A percentile compares a stretch with the other conserved stretches of the same genome.
Evolutionary conservation across 2,329 filamentous ascomycete genomes (phyloP).

Genomic region (Xylariaceae sp.): DNA sequence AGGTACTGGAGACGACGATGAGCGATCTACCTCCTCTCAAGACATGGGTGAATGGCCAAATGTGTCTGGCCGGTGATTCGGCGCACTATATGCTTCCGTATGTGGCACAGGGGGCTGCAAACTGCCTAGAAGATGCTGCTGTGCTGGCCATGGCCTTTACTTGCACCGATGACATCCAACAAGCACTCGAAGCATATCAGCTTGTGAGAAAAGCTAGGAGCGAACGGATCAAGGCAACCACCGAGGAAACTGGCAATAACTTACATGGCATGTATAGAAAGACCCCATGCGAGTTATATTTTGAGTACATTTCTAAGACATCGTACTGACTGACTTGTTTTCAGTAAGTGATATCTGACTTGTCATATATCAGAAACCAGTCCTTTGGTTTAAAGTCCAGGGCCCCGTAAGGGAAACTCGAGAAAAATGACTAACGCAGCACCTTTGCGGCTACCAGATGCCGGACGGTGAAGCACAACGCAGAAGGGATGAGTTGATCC

Average conservation of each 20-base stretch:
- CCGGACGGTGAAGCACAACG: slow-evolving; percentile 20
- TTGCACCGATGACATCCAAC: slow-evolving; percentile 18
- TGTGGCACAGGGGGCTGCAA: slow-evolving; percentile 62
- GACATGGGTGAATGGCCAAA: slow-evolving; percentile 49
- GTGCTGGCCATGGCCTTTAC: slow-evolving; percentile 22
- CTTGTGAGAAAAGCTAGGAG: slow-evolving; percentile 19
- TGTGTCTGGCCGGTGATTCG: slow-evolving; percentile 19
- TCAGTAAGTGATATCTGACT: no score
- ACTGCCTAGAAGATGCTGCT: slow-evolving; percentile 58
- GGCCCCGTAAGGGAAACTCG: no score
- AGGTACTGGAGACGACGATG: slow-evolving; percentile 66
- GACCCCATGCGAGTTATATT: no score
- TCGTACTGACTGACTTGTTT: no score
- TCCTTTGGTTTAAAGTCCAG: no score
- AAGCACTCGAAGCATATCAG: slow-evolving; percentile 23
- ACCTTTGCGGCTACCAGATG: no score
- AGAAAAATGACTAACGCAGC: no score
- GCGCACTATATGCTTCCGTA: slow-evolving; percentile 59
- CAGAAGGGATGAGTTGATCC: slow-evolving; percentile 20
- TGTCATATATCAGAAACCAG: no score
- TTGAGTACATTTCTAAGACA: no score
- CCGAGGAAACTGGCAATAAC: slow-evolving; percentile 10
- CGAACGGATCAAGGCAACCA: slow-evolving; percentile 20
- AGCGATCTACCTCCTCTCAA: slow-evolving; percentile 59
- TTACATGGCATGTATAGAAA: no score